A percentile compares a stretch with the other conserved stretches of the same genome.
Conservation (phyloP, 768 basidiomycete genomes). For the Mycena crocata region DNA sequence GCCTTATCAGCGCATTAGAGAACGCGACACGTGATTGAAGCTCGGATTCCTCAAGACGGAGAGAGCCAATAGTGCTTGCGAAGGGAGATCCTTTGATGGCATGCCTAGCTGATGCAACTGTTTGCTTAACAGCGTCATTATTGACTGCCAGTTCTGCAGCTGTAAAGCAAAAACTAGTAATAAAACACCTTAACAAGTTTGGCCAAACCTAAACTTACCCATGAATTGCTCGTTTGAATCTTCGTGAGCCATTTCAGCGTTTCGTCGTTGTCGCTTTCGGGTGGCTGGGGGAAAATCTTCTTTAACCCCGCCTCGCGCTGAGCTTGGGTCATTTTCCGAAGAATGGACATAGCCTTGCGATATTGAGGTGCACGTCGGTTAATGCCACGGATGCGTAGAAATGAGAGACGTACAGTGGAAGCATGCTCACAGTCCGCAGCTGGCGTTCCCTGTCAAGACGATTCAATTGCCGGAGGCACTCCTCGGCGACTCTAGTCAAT, state of each 20-base stretch:
- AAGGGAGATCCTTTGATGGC: neutral
- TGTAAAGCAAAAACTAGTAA: neutral
- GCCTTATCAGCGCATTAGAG: no score
- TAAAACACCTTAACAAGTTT: neutral
- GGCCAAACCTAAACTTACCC: neutral
- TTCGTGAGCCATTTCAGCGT: neutral
- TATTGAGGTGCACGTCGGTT: neutral
- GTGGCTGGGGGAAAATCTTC: neutral
- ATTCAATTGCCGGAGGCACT: no score
- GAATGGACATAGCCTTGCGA: neutral
- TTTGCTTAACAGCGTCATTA: neutral
- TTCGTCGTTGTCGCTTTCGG: neutral
- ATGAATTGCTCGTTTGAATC: neutral
- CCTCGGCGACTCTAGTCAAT: no score
- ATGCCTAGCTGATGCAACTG: neutral
- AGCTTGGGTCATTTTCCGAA: neutral
- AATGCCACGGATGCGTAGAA: neutral
- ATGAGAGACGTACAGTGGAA: neutral
- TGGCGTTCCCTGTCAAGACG: no score
- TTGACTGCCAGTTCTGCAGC: neutral
- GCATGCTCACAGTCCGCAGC: neutral
- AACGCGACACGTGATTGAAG: neutral
- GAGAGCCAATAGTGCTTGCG: neutral
- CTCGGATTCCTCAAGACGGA: neutral
- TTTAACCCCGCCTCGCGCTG: neutral